Base-by-base conservation (phyloP, 805 yeast genomes). In the Candida nonsorbophila region DNA sequence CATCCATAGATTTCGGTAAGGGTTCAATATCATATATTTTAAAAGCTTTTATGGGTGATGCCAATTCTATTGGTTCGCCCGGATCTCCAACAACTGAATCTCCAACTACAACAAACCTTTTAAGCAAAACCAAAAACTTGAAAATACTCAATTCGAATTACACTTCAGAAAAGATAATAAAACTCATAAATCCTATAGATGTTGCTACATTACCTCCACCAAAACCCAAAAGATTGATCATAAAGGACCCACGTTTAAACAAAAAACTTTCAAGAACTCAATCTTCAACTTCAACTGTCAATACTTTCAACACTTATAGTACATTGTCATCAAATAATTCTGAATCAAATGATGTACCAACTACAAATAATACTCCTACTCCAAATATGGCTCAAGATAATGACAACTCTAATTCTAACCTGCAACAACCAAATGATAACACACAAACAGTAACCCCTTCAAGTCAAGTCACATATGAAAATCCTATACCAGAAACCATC, bases 1-100 rank as follows among this genome's bases (percentile, higher is more conserved):
- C 92, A 14, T 77, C 86, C 28, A 71, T 87, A 15, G 79, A 77
- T 40, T 87, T 87, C 44, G 95, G 88, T 42, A 77, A 78, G 44
- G 96, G 97, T n/a, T 72, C 84, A 12, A 84, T 87, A 10, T 53
- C 71, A 3, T 87, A 87, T 51, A 55, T 58, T 18, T 58, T 87
- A 25, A 69, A 74, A 27, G 79, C 80, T 7, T 61, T 77, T 3
- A 51, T 64, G 14, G 51, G 51, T 4, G 49, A 42, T 27, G 25
- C 44, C 7, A 30, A 13, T 15, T 8, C 27, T 5, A 15, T 11
- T 11, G 4, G 21, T 13, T 31, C 21, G 9, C 27, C 38, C 5
- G 28, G 12, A 12, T 30, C 38, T 9, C n/a, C n/a, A n/a, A n/a
- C n/a, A n/a, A n/a, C n/a, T n/a, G n/a, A 27, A 24, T 29, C 33